A percentile compares a stretch with the other conserved stretches of the same genome.
Conservation (phyloP, 139 green algal genomes). For the Chlamydomonas urium region DNA sequence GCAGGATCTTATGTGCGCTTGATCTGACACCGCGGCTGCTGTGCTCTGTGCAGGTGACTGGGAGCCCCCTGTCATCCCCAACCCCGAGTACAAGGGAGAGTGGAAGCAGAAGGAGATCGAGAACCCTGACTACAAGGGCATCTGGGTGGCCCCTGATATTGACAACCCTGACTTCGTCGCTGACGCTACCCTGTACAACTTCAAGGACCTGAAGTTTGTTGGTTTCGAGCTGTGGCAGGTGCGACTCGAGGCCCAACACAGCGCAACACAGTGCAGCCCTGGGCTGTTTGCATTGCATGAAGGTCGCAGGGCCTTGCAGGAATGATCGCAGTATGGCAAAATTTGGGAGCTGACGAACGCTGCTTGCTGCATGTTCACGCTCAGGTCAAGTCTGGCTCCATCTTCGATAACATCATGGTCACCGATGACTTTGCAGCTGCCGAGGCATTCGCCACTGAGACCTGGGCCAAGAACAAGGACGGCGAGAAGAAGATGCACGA, state of each 20-base stretch:
- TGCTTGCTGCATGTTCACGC: no score
- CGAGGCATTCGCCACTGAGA: slow-evolving; percentile 69
- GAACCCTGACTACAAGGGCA: slow-evolving; percentile 68
- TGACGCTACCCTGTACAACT: slow-evolving; percentile 68
- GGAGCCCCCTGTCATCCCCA: slow-evolving; percentile 77
- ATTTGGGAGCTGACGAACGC: no score
- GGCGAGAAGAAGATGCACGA: slow-evolving; percentile 65
- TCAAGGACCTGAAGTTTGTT: slow-evolving; percentile 65
- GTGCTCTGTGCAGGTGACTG: slow-evolving; percentile 50
- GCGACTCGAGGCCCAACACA: no score
- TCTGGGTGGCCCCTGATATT: slow-evolving; percentile 79
- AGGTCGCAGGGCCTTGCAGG: no score
- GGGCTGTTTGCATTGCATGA: neutral
- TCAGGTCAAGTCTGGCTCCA: slow-evolving; percentile 78
- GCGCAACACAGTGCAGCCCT: neutral
- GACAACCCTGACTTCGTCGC: slow-evolving; percentile 80
- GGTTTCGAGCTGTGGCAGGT: slow-evolving; percentile 89
- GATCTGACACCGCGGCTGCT: neutral
- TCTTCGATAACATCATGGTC: slow-evolving; percentile 93
- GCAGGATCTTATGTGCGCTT: neutral
- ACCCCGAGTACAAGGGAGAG: slow-evolving; percentile 89
- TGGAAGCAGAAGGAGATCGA: slow-evolving; percentile 78
- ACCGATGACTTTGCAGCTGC: slow-evolving; percentile 68
- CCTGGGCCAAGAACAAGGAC: slow-evolving; percentile 71
- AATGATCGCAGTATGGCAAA: no score